Conservation (phyloP, 257 asterid genomes). For the Knoxia roxburghii region DNA sequence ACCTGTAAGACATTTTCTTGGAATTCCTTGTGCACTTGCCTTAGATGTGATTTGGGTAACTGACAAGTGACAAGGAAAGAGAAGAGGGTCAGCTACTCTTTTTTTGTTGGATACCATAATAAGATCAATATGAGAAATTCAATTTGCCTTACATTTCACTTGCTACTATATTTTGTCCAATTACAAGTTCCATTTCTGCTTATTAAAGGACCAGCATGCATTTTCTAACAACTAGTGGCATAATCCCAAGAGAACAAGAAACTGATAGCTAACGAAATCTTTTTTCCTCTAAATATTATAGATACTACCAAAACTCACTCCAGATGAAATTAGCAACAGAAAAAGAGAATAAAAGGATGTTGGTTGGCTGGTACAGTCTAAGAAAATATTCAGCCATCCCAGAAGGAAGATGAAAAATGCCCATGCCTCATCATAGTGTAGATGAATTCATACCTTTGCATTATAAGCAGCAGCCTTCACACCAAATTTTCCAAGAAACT, state of each 20-base stretch:
- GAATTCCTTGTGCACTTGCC: constrained; percentile 70
- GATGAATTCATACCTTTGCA: constrained; percentile 52
- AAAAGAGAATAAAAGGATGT: neutral
- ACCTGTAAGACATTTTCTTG: constrained; percentile 63
- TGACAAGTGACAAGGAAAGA: constrained; percentile 15
- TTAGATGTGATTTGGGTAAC: constrained; percentile 77
- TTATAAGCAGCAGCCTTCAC: constrained; percentile 79
- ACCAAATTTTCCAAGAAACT: constrained; percentile 52
- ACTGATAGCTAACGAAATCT: neutral
- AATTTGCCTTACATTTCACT: neutral
- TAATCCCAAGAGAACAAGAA: neutral
- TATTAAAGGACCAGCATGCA: neutral
- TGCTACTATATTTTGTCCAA: neutral
- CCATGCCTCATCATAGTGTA: constrained; percentile 3
- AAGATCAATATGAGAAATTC: neutral
- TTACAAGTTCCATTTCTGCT: neutral
- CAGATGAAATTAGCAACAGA: neutral
- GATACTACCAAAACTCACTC: neutral
- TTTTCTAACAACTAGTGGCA: neutral
- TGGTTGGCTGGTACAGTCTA: neutral
- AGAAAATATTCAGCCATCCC: neutral
- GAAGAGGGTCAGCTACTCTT: neutral
- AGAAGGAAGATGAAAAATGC: neutral
- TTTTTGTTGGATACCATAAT: neutral
- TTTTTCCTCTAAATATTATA: neutral